Conservation (phyloP, 768 basidiomycete species). For the Atractiella rhizophila region DNA sequence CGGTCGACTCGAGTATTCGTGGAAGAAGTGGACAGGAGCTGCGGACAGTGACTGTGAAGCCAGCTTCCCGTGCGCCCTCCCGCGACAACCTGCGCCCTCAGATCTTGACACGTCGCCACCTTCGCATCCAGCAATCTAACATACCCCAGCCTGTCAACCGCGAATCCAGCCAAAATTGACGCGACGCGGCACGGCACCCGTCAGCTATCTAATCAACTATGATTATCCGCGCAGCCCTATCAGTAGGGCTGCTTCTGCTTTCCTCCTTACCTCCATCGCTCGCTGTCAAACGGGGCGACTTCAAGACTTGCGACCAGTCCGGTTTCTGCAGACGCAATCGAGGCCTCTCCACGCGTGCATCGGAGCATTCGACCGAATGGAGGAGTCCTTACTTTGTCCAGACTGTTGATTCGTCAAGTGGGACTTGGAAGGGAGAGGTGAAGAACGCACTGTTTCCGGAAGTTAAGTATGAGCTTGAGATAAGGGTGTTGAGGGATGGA, state of each 20-base stretch:
- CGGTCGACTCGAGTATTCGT: no score
- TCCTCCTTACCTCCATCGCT: conserved; percentile 7
- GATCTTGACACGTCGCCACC: no score
- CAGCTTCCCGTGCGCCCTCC: no score
- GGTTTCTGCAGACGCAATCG: conserved; percentile 86
- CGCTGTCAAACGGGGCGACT: conserved; percentile 39
- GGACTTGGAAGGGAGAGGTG: conserved; percentile 48
- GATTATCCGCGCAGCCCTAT: no score
- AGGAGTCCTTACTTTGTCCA: conserved; percentile 65
- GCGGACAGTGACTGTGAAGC: no score
- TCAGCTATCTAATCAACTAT: no score
- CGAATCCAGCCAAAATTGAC: no score
- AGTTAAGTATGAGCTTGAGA: conserved; percentile 51
- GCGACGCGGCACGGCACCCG: no score
- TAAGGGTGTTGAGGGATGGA: conserved; percentile 64
- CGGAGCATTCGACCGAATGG: conserved; percentile 36
- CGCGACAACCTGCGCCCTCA: no score
- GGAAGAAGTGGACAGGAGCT: no score
- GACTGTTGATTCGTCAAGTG: conserved; percentile 23
- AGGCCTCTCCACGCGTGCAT: conserved; percentile 49
- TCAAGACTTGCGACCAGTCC: conserved; percentile 81
- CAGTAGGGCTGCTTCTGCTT: conserved; percentile 20
- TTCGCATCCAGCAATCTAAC: no score
- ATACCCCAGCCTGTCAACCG: no score
- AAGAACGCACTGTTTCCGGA: conserved; percentile 60